Evolutionary conservation across 306 rosid genomes (phyloP), one percentile per base, ranked within the genome.

Genomic region (Astragalus membranaceus): DNA sequence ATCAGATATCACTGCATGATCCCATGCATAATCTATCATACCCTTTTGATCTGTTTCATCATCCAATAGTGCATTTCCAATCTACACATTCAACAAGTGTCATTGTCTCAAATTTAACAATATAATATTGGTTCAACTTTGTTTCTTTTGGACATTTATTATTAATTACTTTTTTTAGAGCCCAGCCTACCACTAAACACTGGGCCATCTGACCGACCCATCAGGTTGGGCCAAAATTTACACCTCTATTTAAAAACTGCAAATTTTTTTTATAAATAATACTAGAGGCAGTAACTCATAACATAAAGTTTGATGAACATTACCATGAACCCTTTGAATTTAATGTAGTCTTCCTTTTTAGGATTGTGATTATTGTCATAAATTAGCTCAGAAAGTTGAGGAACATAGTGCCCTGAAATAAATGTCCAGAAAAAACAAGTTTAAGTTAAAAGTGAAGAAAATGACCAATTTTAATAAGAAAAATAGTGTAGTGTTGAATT

Each of bases 401-500:
- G 90, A 79, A 78, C 98, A 66, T 92, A 92, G 70, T 92, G 98
- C 47, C 98, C 98, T 92, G 88, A 74, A 62, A 58, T 39, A 72
- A 62, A 58, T 39, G 30, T 39, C 29, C 29, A 23, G 23, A 56
- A 44, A 55, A 62, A 32, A 0, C 3, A 42, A 52, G 9, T 37
- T 69, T 36, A 47, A 5, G 55, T 32, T 36, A 3, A 35, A 35
- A 26, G 5, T 35, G 12, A 43, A 43, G 3, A 66, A 65, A 8
- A 59, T 6, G 8, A 59, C 30, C 30, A 26, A 26, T 26, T 26
- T 26, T 3, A 26, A 1, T 26, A 26, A 26, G 30, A 26, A 26
- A 26, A 26, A 26, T 20, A 35, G 33, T 10, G 32, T n/a, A 2
- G 49, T 62, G 13, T 69, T 36, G 7, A 14, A 33, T 15, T 55